Evolutionary conservation across 2,329 filamentous ascomycete genomes (phyloP), one percentile per base, ranked within the genome.

Genomic region (Xylariaceae sp.): DNA sequence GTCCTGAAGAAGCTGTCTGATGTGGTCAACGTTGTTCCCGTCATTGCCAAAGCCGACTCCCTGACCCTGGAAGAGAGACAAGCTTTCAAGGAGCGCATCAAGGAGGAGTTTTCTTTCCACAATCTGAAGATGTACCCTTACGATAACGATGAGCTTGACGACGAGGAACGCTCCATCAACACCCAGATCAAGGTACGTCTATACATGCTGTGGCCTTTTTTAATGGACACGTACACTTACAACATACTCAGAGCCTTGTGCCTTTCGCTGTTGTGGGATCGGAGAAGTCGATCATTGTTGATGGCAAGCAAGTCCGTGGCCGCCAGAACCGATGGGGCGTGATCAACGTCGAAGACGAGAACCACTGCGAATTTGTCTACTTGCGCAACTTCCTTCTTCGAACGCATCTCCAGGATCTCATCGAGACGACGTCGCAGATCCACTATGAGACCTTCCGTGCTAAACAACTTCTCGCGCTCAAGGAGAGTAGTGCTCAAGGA

Each of bases 81-180:
- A 71, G 89, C 88, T 45, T 99, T 99, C 86, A 99, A 99, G 85
- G 90, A 97, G 79, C 85, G 88, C 73, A 99, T 99, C 81, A 97
- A 96, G 88, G 94, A 97, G 81, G 94, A 99, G 75, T 99, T 99
- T 73, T 80, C 89, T 53, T 99, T 99, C 88, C 94, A 99, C 84
- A 97, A 97, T 82, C 84, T 99, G 69, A 93, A 96, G 82, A 99
- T 99, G 94, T 99, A 96, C 81, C 94, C 94, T 55, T 99, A 99
- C 74, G 94, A 99, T 74, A 97, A 97, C 71, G 94, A 99, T 67
- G 94, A 99, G 81, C 88, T 97, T 65, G 94, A 99, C 69, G 89
- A 94, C 60, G 94, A 99, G 80, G 94, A 99, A 79, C 88, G 90
- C 66, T 86, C 87, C 56, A 80, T 96, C 75, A 97, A 97, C 78